Conservation (phyloP, 371 early-diverging fungal genomes). For the Fennellomyces sp. region DNA sequence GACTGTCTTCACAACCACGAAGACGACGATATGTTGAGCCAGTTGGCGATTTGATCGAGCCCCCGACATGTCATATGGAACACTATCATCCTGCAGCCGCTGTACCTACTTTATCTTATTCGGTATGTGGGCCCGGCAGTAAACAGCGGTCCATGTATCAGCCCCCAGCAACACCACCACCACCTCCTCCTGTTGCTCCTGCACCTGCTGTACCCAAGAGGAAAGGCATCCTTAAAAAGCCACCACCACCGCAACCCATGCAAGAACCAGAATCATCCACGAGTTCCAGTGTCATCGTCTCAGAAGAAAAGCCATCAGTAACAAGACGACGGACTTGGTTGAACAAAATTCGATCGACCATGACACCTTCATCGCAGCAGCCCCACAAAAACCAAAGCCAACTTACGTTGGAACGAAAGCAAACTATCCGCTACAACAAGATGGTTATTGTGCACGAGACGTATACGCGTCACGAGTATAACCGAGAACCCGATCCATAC, state of each 20-base stretch:
- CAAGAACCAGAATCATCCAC: slow-evolving; percentile 3
- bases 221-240: slow-evolving; percentile 9
- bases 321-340: neutral
- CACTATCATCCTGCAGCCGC: slow-evolving; percentile 3
- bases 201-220: neutral
- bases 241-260: neutral
- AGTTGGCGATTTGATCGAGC: neutral
- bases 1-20: neutral
- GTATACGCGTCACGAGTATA: neutral
- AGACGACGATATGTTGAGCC: neutral
- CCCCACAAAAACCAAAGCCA: neutral
- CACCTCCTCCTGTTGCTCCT: neutral
- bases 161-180: neutral
- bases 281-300: neutral
- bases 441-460: slow-evolving; percentile 8
- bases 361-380: neutral
- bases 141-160: too few species aligned
- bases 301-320: slow-evolving; percentile 2
- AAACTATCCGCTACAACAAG: slow-evolving; percentile 1
- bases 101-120: neutral
- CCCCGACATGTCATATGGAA: neutral
- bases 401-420: neutral
- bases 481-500: slow-evolving; percentile 38
- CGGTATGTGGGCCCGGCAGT: neutral
- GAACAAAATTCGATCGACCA: neutral